Conservation (phyloP, 2,329 filamentous ascomycete species). For the Rhynchosporium graminicola region DNA sequence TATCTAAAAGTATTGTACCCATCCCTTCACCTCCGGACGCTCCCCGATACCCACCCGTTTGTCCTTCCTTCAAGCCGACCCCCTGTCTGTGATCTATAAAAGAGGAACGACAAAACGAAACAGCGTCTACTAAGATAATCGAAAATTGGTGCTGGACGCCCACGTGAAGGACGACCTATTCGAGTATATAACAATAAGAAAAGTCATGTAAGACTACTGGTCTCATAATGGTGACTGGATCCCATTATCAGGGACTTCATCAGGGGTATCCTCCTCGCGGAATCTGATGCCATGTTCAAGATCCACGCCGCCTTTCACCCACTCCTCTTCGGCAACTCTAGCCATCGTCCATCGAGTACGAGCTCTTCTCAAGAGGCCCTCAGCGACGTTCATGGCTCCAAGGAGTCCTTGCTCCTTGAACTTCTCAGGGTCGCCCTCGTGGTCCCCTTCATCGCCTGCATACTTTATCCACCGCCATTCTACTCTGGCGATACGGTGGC, state of each 20-base stretch:
- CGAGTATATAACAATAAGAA: background rate
- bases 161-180: background rate
- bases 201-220: background rate
- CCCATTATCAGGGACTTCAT: constrained; percentile 28
- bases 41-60: background rate
- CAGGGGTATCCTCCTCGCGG: constrained; percentile 50
- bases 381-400: constrained; percentile 79
- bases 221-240: constrained; percentile 12
- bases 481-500: constrained; percentile 90
- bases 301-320: constrained; percentile 74
- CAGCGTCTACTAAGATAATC: background rate
- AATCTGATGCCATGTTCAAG: constrained; percentile 64
- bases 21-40: too few species aligned
- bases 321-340: constrained; percentile 70
- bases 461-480: constrained; percentile 96
- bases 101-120: constrained; percentile 5
- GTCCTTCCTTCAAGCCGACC: background rate
- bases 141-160: background rate
- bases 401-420: constrained; percentile 66
- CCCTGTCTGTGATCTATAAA: constrained; percentile 6
- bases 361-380: constrained; percentile 80
- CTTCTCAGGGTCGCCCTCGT: constrained; percentile 65
- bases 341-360: constrained; percentile 75
- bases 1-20: constrained; percentile 6
- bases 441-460: constrained; percentile 81